These are phyloP conservation scores for Jacaranda mimosifolia DNA, from an alignment of 257 asterid species.

Conservation along the genomic window DNA sequence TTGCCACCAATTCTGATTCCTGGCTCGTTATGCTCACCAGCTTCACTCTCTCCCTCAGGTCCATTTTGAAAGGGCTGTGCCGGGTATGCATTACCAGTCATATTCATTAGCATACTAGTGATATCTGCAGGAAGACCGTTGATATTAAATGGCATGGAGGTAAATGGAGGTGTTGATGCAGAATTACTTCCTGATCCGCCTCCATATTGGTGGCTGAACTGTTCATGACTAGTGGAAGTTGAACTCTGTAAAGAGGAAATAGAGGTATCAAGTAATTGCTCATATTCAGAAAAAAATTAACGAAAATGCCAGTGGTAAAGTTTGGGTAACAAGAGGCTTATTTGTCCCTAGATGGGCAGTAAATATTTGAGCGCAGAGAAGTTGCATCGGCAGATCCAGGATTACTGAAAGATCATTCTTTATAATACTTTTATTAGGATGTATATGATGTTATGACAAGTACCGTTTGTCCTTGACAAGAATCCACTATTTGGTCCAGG, in stretches of 20 bases:
- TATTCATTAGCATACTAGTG: constrained; percentile 58
- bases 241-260: constrained; percentile 53
- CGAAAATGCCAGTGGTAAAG: neutral
- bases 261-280: constrained; percentile 20
- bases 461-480: neutral
- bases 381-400: constrained; percentile 19
- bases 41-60: constrained; percentile 36
- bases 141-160: constrained; percentile 59
- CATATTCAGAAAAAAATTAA: neutral
- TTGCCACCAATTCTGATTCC: constrained; percentile 54
- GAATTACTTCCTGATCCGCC: constrained; percentile 54
- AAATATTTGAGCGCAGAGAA: neutral
- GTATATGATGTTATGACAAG: neutral
- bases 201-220: constrained; percentile 42
- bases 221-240: constrained; percentile 50
- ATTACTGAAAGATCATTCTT: neutral
- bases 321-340: neutral
- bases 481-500: neutral
- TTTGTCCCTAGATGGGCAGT: neutral
- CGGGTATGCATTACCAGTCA: constrained; percentile 49
- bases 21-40: constrained; percentile 45
- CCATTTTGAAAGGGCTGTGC: constrained; percentile 48
- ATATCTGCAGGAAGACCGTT: constrained; percentile 56
- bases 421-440: neutral
- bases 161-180: constrained; percentile 50